Conservation (phyloP, 176 grass and related monocot species). For the Oryza rufipogon region DNA sequence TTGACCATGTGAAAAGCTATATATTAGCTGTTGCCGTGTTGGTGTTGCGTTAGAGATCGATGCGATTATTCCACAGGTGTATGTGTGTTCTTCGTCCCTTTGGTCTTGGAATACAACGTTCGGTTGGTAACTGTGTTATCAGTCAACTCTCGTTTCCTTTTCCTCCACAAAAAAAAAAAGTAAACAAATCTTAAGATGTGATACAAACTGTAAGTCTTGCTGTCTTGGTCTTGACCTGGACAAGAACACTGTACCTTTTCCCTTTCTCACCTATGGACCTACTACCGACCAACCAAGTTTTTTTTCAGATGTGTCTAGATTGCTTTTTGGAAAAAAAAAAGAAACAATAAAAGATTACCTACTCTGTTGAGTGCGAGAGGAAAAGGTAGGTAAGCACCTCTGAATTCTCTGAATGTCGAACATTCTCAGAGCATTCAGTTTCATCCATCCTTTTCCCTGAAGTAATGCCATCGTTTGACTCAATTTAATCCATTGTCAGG, state of each 20-base stretch:
- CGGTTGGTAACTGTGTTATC: background rate
- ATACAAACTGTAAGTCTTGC: background rate
- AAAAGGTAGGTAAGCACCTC: background rate
- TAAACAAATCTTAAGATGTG: background rate
- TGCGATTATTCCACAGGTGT: background rate
- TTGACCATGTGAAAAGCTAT: background rate
- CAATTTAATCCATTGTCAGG: background rate
- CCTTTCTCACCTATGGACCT: background rate
- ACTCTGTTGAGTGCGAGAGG: background rate
- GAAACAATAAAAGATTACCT: background rate
- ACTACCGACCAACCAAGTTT: background rate
- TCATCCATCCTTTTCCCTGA: background rate
- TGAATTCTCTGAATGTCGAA: background rate
- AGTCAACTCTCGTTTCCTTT: background rate
- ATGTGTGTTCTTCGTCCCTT: background rate
- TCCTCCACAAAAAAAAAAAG: background rate
- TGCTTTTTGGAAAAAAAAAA: background rate
- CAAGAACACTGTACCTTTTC: background rate
- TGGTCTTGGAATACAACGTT: background rate
- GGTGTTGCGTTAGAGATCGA: background rate
- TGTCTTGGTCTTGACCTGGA: constrained; percentile 2
- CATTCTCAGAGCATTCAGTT: constrained; percentile 5
- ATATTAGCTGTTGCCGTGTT: background rate
- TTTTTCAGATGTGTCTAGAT: background rate
- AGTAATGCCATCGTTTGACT: background rate